phyloP scores from a whole-genome alignment of 352 stramenopile genomes.

The Thraustotheca clavata region DNA sequence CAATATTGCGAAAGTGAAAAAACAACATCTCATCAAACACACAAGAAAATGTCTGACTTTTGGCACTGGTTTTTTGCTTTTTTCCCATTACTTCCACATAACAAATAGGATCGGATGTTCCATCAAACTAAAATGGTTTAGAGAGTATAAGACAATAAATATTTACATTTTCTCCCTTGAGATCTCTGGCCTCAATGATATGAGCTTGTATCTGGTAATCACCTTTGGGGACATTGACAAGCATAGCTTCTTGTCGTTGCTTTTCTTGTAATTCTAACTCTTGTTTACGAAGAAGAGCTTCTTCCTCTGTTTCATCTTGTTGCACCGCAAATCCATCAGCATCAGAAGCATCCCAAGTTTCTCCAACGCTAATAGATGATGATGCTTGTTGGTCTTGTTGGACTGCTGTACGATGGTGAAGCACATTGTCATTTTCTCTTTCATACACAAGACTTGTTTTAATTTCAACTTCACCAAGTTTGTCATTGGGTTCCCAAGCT shows the following conservation, averaged over 20 bases:
- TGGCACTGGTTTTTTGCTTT: slow-evolving; percentile 73
- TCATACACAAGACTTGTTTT: slow-evolving; percentile 63
- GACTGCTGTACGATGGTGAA: neutral
- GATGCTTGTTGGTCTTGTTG: slow-evolving; percentile 14
- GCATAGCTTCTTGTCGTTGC: slow-evolving; percentile 38
- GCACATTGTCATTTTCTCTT: slow-evolving; percentile 43
- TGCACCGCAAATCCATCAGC: slow-evolving; percentile 43
- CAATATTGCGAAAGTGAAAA: slow-evolving; percentile 83
- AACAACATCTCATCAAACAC: slow-evolving; percentile 90
- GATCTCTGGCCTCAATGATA: slow-evolving; percentile 77
- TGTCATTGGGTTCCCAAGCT: slow-evolving; percentile 27
- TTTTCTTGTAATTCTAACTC: slow-evolving; percentile 45
- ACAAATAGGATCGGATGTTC: slow-evolving; percentile 85
- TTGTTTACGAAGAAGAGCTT: slow-evolving; percentile 29
- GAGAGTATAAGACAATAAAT: too few relatives aligned
- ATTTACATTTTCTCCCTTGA: slow-evolving; percentile 82
- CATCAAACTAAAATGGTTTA: slow-evolving; percentile 49
- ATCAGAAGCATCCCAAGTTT: slow-evolving; percentile 22
- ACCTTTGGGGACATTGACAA: slow-evolving; percentile 48
- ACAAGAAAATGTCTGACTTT: slow-evolving; percentile 66
- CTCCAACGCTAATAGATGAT: slow-evolving; percentile 14
- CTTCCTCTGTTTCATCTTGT: slow-evolving; percentile 71
- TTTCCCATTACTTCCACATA: slow-evolving; percentile 62
- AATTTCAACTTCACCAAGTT: slow-evolving; percentile 36
- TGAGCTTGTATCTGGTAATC: slow-evolving; percentile 83